Base-by-base conservation (phyloP, 2,329 filamentous ascomycete genomes). In the Diplodia scrobiculata region DNA sequence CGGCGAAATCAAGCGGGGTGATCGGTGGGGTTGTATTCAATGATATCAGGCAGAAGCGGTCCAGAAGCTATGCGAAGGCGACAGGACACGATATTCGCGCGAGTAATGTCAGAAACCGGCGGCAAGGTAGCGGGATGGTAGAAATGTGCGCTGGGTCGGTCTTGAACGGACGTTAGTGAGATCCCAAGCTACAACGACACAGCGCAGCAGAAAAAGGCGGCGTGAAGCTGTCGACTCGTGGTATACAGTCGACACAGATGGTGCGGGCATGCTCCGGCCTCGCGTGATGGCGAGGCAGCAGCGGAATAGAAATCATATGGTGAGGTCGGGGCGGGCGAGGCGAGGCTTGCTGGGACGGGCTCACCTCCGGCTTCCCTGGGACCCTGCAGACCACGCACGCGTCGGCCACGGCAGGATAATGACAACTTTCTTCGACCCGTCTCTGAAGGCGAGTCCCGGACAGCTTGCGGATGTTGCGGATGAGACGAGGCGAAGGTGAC, bases 381-480 rank as follows among this genome's bases (percentile, higher is more conserved):
- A 45, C 58, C 58, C 27, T 50, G 58, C 58, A 34, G 58, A 36
- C 58, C 58, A 14, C 25, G 58, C 58, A 51, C 45, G 17, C 52
- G 32, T 62, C 6, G 27, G 58, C 32, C 58, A 50, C 41, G 45
- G 45, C 58, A 50, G 58, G 58, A 48, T 29, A 50, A 41, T 27
- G 38, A 32, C 45, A 29, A 25, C 27, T 45, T 50, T 62, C 45
- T 50, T 21, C 6, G 41, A 50, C 58, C 19, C 45, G 58, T 29
- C 41, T 50, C 17, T 50, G 58, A 38, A 36, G 60, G 60, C 60
- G 60, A 63, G 36, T 45, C 19, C 60, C 34, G 29, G 32, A 48
- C 36, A 32, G 60, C 9, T 63, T 36, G 60, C 60, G 60, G 60
- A 63, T 63, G 60, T 52, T 63, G 60, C 60, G 60, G 60, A 63